Base-by-base conservation (phyloP, 306 rosid genomes). In the Fragaria ananassa region DNA sequence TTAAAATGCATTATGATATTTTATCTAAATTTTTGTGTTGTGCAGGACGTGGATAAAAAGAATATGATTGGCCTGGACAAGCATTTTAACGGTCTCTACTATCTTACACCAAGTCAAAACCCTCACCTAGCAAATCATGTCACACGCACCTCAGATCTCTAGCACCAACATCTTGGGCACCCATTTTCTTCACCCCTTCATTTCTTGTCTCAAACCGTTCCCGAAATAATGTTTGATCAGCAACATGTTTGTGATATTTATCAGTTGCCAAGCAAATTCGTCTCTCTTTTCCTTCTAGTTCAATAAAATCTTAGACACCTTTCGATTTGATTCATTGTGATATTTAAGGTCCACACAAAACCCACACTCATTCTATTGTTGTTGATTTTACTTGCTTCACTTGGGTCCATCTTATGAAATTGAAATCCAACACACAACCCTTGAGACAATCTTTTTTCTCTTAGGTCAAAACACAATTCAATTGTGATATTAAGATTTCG, bases 111-210 rank as follows among this genome's bases (percentile, higher is more conserved):
- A 35, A 35, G 6, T 35, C 39, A 35, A 35, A 35, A 35, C 39
- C 39, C 39, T 35, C 39, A 5, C 39, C 6, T 35, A 5, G 39
- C 6, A 35, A n/a, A 66, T 35, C 27, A 39, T 21, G 35, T 66
- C 8, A 7, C 29, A 6, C 47, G 12, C 42, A 25, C 17, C 0
- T 41, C 74, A 18, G 9, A 8, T 12, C 39, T 77, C 11, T 77
- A 60, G 80, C 80, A 54, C 17, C 18, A 23, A 12, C 11, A 69
- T 8, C 41, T 77, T 1, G 61, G 67, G 10, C 68, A 54, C 12
- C 21, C 64, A 0, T 58, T 31, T 0, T 1, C 4, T 6, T 4
- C 5, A 2, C 45, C 46, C 0, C 29, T 56, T 1, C 54, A 4
- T 0, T 10, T 14, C 25, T n/a, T 77, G 10, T 68, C 79, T 7